Base-by-base conservation (phyloP, 768 basidiomycete species). In the Suillus sp. region DNA sequence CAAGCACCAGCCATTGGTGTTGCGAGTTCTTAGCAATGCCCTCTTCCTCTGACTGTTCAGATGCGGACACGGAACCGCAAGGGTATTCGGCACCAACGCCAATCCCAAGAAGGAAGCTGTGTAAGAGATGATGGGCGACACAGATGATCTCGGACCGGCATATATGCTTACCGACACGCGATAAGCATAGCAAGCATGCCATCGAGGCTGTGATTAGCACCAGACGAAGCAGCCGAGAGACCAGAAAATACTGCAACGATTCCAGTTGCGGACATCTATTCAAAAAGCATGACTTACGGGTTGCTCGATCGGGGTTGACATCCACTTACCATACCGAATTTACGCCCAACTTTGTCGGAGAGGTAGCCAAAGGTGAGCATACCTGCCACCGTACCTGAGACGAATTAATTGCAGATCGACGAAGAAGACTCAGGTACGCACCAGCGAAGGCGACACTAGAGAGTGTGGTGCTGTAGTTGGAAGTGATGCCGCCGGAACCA, bases 71-170 rank as follows among this genome's bases (percentile, higher is more conserved):
- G 0, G 90, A 91, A 30, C 95, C 95, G 65, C 92, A 93, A 8
- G 95, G 95, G 67, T 96, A 96, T 74, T 93, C 92, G 5, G 91
- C 92, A 5, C 93, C 92, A 0, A 95, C 83, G 27, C 95, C 95
- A 60, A 96, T 89, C 42, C 96, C 96, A 51, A 95, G 81, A 1
- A 97, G 75, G 80, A 96, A 96, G 8, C 93, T 93, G 62, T 65
- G 11, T 3, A 16, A 25, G 8, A 13, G 11, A 22, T 4, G 16
- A 27, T 50, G 3, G 37, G 59, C 60, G 42, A 10, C 30, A 27
- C 54, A 35, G 0, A 14, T n/a, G 13, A 42, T 60, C 20, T 37
- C 42, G 14, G 25, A 45, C 42, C 37, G 35, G 56, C 2, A 30
- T 18, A 51, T 18, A 18, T 40, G 72, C 78, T 68, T 67, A 90